A percentile compares a stretch with the other conserved stretches of the same genome.
These are phyloP conservation scores for Papiliotrema fonsecae DNA, from an alignment of 1,284 basidiomycete genomes.

Conservation along the genomic window DNA sequence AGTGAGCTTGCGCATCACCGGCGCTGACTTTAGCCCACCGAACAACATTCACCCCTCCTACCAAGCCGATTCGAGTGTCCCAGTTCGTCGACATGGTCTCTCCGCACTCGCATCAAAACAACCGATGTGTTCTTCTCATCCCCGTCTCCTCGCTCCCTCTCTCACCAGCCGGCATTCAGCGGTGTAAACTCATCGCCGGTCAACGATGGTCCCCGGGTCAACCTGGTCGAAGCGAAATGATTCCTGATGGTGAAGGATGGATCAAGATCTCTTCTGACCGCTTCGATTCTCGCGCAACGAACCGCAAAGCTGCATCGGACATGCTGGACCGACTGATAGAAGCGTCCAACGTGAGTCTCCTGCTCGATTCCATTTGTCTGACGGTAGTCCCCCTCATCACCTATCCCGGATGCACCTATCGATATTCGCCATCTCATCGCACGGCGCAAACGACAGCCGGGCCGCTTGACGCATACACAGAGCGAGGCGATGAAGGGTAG, in stretches of 20 bases:
- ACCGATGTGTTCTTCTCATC: conserved; percentile 66
- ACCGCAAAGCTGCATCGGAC: conserved; percentile 80
- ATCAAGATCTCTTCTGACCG: conserved; percentile 81
- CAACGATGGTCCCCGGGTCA: conserved; percentile 70
- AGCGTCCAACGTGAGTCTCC: conserved; percentile 64
- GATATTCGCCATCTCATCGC: conserved; percentile 71
- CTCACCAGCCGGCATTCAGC: conserved; percentile 61
- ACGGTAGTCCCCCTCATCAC: conserved; percentile 51
- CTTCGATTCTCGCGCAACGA: conserved; percentile 70
- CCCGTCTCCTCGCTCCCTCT: conserved; percentile 68
- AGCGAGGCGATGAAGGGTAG: conserved; percentile 53
- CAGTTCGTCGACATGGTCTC: conserved; percentile 71
- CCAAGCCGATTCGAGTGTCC: conserved; percentile 59
- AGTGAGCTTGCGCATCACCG: not conserved
- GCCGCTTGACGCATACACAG: conserved; percentile 35
- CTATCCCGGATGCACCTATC: conserved; percentile 64
- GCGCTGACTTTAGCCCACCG: conserved; percentile 58
- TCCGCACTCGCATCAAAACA: conserved; percentile 58
- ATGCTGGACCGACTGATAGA: conserved; percentile 64
- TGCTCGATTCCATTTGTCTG: not conserved
- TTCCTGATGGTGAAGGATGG: conserved; percentile 61
- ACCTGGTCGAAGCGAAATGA: conserved; percentile 48
- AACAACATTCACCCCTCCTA: conserved; percentile 66
- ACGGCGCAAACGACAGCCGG: conserved; percentile 59
- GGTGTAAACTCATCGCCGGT: conserved; percentile 75